Conservation (phyloP, 75 land plant genomes). For the Cupressus sempervirens region DNA sequence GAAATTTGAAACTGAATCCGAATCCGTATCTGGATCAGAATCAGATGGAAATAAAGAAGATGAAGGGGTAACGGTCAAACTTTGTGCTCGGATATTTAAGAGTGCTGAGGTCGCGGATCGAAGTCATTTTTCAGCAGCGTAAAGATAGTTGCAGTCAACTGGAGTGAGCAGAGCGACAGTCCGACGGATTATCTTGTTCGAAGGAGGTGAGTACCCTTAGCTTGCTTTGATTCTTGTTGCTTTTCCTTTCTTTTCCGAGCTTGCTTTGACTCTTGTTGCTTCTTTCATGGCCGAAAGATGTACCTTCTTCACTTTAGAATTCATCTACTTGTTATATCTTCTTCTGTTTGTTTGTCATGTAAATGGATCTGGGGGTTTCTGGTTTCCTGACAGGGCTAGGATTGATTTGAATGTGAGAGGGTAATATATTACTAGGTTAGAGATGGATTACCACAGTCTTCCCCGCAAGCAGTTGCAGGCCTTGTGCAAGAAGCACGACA, state of each 20-base stretch:
- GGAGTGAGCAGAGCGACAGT: neutral
- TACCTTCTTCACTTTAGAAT: neutral
- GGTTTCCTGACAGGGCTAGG: neutral
- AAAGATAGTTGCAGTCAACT: neutral
- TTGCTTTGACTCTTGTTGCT: neutral
- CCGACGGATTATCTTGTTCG: neutral
- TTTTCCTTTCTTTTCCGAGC: neutral
- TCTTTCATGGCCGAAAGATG: neutral
- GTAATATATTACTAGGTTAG: neutral
- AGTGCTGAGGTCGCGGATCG: neutral
- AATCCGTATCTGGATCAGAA: no score
- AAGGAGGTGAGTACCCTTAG: neutral
- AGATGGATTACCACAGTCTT: constrained; percentile 32
- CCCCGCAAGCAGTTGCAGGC: constrained; percentile 66
- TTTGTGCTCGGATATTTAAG: neutral
- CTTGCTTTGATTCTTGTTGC: neutral
- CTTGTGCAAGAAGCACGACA: constrained; percentile 80
- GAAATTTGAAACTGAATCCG: neutral
- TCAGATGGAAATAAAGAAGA: neutral
- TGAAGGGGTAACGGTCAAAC: neutral
- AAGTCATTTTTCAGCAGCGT: neutral
- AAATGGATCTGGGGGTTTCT: neutral
- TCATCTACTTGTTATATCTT: neutral
- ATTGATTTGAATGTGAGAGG: neutral
- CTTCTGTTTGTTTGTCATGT: neutral